Conservation (phyloP, 352 stramenopile species). For the Pythium insidiosum region DNA sequence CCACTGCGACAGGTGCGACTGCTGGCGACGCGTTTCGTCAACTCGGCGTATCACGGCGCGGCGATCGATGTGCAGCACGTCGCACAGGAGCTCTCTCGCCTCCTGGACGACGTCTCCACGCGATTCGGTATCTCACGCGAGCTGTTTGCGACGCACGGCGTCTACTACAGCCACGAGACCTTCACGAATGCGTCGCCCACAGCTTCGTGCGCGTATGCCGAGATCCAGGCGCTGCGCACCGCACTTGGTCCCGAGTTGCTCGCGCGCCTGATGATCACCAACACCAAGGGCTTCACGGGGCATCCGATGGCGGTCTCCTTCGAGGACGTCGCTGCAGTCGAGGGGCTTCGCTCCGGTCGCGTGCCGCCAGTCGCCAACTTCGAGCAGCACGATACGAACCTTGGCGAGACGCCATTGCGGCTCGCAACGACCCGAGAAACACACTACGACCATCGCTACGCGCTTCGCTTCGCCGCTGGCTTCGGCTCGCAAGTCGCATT, state of each 20-base stretch:
- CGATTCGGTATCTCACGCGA: conserved; percentile 88
- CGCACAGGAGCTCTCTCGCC: conserved; percentile 84
- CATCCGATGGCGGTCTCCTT: conserved; percentile 97
- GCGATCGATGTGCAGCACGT: conserved; percentile 93
- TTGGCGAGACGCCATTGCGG: conserved; percentile 41
- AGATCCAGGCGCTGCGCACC: conserved; percentile 65
- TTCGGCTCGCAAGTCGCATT: conserved; percentile 96
- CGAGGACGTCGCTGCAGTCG: conserved; percentile 93
- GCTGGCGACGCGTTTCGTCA: conserved; percentile 92
- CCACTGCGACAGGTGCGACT: conserved; percentile 44
- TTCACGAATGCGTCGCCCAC: conserved; percentile 92
- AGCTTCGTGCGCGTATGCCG: conserved; percentile 92
- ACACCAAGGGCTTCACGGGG: conserved; percentile 93
- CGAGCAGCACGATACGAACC: conserved; percentile 67
- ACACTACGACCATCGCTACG: conserved; percentile 89
- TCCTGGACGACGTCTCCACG: conserved; percentile 85
- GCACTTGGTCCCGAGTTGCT: conserved; percentile 68
- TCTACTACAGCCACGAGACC: conserved; percentile 98
- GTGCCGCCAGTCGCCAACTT: conserved; percentile 93
- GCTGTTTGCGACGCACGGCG: conserved; percentile 87
- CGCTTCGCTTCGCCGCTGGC: conserved; percentile 92
- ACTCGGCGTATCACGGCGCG: conserved; percentile 95
- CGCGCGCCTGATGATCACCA: conserved; percentile 76
- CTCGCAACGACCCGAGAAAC: conserved; percentile 42
- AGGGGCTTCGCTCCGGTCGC: conserved; percentile 78